Percentiles rank a stretch among this genome's conserved stretches.
These are phyloP conservation scores for Hanseniaspora pseudoguilliermondii DNA, from an alignment of 805 yeast genomes.

Conservation along the genomic window DNA sequence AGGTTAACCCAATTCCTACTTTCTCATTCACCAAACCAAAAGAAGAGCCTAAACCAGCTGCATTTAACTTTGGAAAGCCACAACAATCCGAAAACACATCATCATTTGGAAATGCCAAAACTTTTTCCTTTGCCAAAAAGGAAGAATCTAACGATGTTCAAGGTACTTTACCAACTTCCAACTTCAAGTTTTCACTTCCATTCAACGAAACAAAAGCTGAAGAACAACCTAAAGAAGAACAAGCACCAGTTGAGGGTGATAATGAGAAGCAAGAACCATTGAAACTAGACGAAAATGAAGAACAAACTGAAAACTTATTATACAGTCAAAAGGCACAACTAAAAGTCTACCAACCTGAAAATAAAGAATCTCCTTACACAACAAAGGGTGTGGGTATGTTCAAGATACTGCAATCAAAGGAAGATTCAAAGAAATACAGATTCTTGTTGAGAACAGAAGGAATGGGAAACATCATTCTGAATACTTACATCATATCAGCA, in stretches of 20 bases:
- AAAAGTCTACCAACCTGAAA: conserved; percentile 42
- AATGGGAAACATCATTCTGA: conserved; percentile 63
- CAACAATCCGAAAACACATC: conserved; percentile 16
- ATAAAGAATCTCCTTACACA: conserved; percentile 40
- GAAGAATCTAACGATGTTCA: conserved; percentile 11
- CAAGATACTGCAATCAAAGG: conserved; percentile 51
- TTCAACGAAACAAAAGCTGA: conserved; percentile 22
- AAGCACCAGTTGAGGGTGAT: conserved; percentile 10
- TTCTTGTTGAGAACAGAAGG: conserved; percentile 81
- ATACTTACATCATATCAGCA: conserved; percentile 45
- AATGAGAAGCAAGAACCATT: conserved; percentile 40
- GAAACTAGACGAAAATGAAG: conserved; percentile 47
- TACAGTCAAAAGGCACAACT: conserved; percentile 62
- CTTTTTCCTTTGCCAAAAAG: neutral
- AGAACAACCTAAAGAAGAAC: conserved; percentile 16
- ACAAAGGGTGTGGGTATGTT: conserved; percentile 72
- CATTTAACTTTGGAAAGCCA: conserved; percentile 19
- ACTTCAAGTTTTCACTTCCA: conserved; percentile 27
- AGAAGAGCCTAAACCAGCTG: conserved; percentile 4
- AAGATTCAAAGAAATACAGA: conserved; percentile 47
- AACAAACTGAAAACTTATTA: conserved; percentile 59
- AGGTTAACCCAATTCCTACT: neutral
- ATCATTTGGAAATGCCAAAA: conserved; percentile 16
- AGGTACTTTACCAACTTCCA: conserved; percentile 20
- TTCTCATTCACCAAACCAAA: neutral